phyloP scores from a whole-genome alignment of 371 early-diverging fungal genomes.

The Mucor saturninus region DNA sequence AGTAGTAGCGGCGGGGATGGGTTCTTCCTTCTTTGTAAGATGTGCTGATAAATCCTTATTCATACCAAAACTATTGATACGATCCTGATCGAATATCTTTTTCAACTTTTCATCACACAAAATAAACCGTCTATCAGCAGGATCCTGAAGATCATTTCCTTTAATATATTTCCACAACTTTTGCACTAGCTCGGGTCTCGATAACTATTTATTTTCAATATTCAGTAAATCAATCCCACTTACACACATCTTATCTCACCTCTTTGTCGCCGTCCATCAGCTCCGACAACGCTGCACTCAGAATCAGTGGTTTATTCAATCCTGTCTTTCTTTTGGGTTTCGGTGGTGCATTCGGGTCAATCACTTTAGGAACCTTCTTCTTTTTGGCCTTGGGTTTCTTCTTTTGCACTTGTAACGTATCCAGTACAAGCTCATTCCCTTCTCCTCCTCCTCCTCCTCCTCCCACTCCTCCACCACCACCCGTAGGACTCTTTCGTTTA shows the following conservation, averaged over 20 bases:
- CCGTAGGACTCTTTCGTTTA: slow-evolving; percentile 1
- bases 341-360: slow-evolving; percentile 56
- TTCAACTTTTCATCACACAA: slow-evolving; percentile 60
- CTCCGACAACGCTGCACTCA: slow-evolving; percentile 55
- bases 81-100: slow-evolving; percentile 54
- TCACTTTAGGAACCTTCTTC: slow-evolving; percentile 16
- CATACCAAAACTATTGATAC: slow-evolving; percentile 64
- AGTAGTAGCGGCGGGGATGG: background rate
- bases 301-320: slow-evolving; percentile 52
- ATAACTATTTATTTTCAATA: slow-evolving; percentile 31
- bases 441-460: background rate
- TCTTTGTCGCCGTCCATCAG: slow-evolving; percentile 54
- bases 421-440: background rate
- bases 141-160: slow-evolving; percentile 63
- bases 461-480: too few relatives aligned
- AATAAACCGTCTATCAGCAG: slow-evolving; percentile 58
- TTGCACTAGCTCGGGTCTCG: slow-evolving; percentile 62
- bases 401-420: slow-evolving; percentile 7
- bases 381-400: slow-evolving; percentile 28
- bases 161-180: slow-evolving; percentile 65
- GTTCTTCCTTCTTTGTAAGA: slow-evolving; percentile 47
- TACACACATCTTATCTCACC: slow-evolving; percentile 32
- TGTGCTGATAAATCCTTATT: slow-evolving; percentile 60
- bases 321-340: slow-evolving; percentile 58
- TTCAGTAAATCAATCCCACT: too few relatives aligned